These are phyloP conservation scores for Phalaenopsis equestris DNA, from an alignment of 106 monocot species.

Conservation along the genomic window DNA sequence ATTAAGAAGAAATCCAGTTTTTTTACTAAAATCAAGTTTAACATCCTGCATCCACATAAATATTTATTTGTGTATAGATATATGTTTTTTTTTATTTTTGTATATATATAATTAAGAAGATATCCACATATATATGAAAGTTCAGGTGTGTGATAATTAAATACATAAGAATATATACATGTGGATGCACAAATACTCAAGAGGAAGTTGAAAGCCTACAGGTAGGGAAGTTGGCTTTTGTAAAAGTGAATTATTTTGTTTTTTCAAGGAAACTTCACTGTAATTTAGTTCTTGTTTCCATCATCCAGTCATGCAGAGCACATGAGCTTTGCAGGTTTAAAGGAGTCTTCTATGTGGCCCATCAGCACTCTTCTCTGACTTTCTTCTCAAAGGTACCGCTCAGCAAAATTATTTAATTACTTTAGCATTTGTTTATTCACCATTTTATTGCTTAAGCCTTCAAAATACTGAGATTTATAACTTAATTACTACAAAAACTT, in stretches of 20 bases:
- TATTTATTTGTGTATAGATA: too few relatives aligned
- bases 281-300: neutral
- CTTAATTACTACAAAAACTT: neutral
- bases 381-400: neutral
- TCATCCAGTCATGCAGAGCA: neutral
- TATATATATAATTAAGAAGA: too few relatives aligned
- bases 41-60: too few relatives aligned
- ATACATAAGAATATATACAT: too few relatives aligned
- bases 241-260: neutral
- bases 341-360: neutral
- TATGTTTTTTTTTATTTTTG: too few relatives aligned
- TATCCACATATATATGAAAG: too few relatives aligned
- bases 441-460: neutral
- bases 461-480: neutral
- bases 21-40: too few relatives aligned
- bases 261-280: neutral
- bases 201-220: too few relatives aligned
- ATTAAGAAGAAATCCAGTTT: too few relatives aligned
- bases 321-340: conserved; percentile 7
- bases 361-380: conserved; percentile 4
- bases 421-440: neutral
- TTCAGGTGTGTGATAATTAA: too few relatives aligned
- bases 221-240: neutral
- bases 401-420: neutral
- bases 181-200: too few relatives aligned